Conservation (phyloP, 192 early-diverging fungal species). For the Allomyces macrogynus region DNA sequence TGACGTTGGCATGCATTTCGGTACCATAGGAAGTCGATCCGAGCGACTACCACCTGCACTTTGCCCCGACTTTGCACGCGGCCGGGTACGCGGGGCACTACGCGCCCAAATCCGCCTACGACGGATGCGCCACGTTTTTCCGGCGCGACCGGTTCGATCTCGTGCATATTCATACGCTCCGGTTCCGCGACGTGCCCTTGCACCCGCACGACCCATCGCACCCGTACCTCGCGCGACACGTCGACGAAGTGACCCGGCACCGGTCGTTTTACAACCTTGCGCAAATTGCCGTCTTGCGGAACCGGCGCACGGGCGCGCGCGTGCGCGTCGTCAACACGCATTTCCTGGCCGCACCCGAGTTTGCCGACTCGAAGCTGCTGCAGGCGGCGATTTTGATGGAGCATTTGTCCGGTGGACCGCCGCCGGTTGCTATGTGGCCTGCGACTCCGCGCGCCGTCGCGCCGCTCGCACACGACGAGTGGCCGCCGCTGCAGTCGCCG, state of each 20-base stretch:
- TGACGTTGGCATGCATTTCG: too few species aligned
- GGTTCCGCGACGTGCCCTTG: not conserved
- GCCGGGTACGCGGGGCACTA: not conserved
- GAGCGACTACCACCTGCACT: not conserved
- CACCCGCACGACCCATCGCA: not conserved
- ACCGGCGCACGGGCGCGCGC: not conserved
- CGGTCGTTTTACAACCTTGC: conserved; percentile 1
- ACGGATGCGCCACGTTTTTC: not conserved
- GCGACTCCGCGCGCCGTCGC: not conserved
- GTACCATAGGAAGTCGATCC: not conserved
- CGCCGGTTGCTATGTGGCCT: not conserved
- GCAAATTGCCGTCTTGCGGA: conserved; percentile 3
- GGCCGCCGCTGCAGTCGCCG: not conserved
- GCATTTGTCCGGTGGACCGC: not conserved
- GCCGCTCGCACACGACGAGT: not conserved
- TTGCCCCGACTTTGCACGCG: not conserved
- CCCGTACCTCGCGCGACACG: not conserved
- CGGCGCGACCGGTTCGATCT: not conserved
- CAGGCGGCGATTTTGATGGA: conserved; percentile 5
- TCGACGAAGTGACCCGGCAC: not conserved
- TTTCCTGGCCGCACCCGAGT: not conserved
- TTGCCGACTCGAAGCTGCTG: conserved; percentile 2
- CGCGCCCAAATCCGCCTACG: not conserved
- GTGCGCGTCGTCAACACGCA: conserved; percentile 4
- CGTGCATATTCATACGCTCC: not conserved